Conservation (phyloP, 305 asterid species). For the Solanum hybrid region DNA sequence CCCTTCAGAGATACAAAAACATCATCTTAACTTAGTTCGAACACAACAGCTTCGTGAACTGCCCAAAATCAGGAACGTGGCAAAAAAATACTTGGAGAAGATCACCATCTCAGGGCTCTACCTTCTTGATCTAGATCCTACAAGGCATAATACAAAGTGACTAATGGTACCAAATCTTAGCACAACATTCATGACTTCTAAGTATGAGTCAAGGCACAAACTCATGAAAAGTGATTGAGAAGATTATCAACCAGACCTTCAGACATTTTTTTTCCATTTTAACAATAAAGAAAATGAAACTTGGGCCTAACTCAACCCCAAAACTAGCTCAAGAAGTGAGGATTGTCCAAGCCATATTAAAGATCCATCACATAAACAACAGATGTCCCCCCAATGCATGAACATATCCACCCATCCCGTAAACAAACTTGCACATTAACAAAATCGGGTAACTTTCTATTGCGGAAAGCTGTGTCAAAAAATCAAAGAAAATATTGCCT, state of each 20-base stretch:
- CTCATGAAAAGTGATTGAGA: neutral
- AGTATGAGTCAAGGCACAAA: neutral
- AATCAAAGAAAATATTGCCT: neutral
- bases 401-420: neutral
- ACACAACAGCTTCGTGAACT: neutral
- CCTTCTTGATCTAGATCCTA: conserved; percentile 5
- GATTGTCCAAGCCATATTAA: neutral
- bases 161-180: neutral
- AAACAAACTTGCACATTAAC: neutral
- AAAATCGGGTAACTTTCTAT: neutral
- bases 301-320: neutral
- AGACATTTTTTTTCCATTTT: neutral
- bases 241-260: neutral
- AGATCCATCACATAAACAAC: neutral
- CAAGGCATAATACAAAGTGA: neutral
- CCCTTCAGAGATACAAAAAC: neutral
- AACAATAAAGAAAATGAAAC: neutral
- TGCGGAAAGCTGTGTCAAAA: neutral
- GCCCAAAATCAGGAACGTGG: neutral
- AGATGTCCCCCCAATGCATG: neutral
- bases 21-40: neutral
- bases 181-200: neutral
- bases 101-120: neutral
- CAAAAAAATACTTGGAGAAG: neutral
- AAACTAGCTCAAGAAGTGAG: neutral